phyloP scores from a whole-genome alignment of 495 filamentous ascomycete species.

The Penicillium chermesinum region DNA sequence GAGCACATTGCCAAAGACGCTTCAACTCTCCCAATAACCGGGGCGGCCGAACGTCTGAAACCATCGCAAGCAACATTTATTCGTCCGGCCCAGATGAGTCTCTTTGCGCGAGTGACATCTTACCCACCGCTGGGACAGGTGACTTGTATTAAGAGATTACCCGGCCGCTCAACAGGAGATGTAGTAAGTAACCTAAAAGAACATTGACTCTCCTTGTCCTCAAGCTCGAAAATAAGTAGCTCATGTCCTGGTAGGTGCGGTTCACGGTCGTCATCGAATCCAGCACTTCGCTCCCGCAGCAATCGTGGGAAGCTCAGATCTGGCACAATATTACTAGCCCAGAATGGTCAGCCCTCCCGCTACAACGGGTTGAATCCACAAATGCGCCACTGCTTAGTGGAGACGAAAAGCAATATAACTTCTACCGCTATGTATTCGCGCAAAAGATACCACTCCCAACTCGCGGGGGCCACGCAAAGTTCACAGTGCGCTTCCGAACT shows the following conservation, averaged over 20 bases:
- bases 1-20: conserved; percentile 12
- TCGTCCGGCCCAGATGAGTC: conserved; percentile 40
- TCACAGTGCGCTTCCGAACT: conserved; percentile 72
- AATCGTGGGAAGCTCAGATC: conserved; percentile 66
- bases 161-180: conserved; percentile 14
- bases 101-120: conserved; percentile 50
- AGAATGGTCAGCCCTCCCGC: conserved; percentile 36
- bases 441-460: conserved; percentile 31
- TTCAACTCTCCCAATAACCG: conserved; percentile 23
- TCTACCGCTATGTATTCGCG: conserved; percentile 37
- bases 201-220: background rate
- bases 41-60: conserved; percentile 5
- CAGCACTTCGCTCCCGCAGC: conserved; percentile 46
- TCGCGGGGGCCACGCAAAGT: conserved; percentile 41
- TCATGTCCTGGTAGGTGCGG: conserved; percentile 29
- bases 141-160: conserved; percentile 52
- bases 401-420: conserved; percentile 12
- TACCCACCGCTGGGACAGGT: conserved; percentile 68
- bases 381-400: conserved; percentile 32
- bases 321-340: conserved; percentile 61
- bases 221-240: background rate
- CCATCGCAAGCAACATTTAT: conserved; percentile 28
- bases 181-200: conserved; percentile 16
- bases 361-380: conserved; percentile 20
- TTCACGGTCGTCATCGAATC: conserved; percentile 73